Evolutionary conservation across 2,329 filamentous ascomycete genomes (phyloP).

Genomic region (Grosmannia huntii): DNA sequence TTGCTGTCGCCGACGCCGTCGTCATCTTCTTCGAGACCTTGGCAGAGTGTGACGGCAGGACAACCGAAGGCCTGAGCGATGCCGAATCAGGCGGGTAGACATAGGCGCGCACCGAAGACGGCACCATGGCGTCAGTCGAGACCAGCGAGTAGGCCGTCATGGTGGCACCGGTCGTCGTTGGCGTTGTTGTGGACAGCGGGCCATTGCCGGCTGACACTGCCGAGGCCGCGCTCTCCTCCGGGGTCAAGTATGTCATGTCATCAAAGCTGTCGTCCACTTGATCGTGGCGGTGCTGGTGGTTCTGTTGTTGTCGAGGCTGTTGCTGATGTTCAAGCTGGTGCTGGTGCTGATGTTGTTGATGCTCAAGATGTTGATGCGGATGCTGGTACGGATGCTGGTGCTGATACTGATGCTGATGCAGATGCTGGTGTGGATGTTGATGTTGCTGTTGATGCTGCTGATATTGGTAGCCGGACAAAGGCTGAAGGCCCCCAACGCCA

Average conservation of each 20-base stretch:
- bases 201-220: neutral
- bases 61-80: too few relatives aligned
- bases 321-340: neutral
- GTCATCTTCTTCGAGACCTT: neutral
- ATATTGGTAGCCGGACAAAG: neutral
- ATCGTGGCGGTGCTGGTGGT: neutral
- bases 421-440: neutral
- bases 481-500: neutral
- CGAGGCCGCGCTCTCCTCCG: neutral
- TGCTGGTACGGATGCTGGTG: neutral
- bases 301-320: neutral
- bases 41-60: neutral
- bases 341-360: slow-evolving; percentile 4
- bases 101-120: neutral
- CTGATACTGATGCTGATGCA: neutral
- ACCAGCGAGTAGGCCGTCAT: neutral
- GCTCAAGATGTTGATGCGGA: neutral
- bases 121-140: neutral
- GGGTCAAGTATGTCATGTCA: neutral
- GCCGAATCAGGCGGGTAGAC: neutral
- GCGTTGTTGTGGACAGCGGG: neutral
- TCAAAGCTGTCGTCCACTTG: neutral
- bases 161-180: neutral
- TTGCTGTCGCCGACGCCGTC: neutral
- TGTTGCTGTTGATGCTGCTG: neutral